Base-by-base conservation (phyloP, 345 rosid genomes). In the Hypericum perforatum region DNA sequence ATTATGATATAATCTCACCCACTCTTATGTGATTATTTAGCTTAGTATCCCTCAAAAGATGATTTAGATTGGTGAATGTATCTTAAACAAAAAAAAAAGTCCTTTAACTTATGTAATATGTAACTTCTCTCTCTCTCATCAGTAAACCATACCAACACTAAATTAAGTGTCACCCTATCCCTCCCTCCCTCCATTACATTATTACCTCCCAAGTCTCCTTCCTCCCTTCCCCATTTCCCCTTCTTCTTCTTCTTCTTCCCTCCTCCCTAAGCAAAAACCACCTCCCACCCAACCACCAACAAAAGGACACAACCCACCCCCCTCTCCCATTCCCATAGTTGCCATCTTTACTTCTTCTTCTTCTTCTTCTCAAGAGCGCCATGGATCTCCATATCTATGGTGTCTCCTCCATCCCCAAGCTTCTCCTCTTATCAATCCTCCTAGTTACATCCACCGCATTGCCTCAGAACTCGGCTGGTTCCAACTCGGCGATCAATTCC, bases 401-500 rank as follows among this genome's bases (percentile, higher is more conserved):
- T 37, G 55, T 36, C 55, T 36, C 41, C 16, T 52, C 13, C 41
- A 6, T 52, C 41, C 7, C 38, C 55, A 12, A 11, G 15, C 16
- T 52, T 36, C 40, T 12, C 65, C 8, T 53, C 62, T 11, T 55
- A 74, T 0, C 58, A 71, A 8, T 48, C 68, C 32, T 22, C 32
- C 32, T 22, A n/a, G n/a, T n/a, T n/a, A n/a, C n/a, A n/a, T n/a
- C n/a, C n/a, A n/a, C n/a, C 32, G 32, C 32, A 22, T 22, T 22
- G 32, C 32, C 32, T 4, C 32, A 22, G 32, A 22, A 22, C 32
- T 22, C 32, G 32, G 32, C 32, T 0, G 52, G 48, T 11, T 11
- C 78, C 0, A 61, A 8, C 7, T 6, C 65, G 61, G 89, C 76
- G 61, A 81, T 91, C 58, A 91, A 79, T 82, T 91, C 98, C 1